These are phyloP conservation scores for Spergularia marina DNA, from an alignment of 148 eudicot species.

Conservation along the genomic window DNA sequence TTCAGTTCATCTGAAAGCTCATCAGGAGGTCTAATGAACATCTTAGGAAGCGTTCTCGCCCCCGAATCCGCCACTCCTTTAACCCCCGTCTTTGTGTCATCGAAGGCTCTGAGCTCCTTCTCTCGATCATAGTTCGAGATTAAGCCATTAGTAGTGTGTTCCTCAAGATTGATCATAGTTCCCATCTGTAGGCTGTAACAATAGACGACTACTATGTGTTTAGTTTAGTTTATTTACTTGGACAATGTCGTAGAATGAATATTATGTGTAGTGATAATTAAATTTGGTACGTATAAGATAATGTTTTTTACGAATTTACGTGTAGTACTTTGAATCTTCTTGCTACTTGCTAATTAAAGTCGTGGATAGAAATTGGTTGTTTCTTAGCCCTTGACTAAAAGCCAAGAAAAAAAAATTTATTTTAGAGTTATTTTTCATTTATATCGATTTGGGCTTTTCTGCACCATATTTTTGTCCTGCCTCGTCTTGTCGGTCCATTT, in stretches of 20 bases:
- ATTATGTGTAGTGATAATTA: too few species aligned
- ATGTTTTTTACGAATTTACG: too few species aligned
- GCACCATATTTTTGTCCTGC: conserved; percentile 18
- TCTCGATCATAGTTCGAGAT: neutral
- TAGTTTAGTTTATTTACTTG: too few species aligned
- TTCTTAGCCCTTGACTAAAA: neutral
- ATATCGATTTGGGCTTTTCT: conserved; percentile 23
- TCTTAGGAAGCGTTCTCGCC: conserved; percentile 24
- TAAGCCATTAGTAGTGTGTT: neutral
- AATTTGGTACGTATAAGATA: too few species aligned
- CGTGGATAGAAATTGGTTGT: too few species aligned
- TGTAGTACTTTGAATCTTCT: too few species aligned
- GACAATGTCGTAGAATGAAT: too few species aligned
- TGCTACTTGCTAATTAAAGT: too few species aligned
- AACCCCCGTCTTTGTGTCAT: conserved; percentile 38
- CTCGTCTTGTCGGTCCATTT: neutral
- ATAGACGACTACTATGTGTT: too few species aligned
- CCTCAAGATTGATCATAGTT: neutral
- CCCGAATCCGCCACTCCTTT: conserved; percentile 37
- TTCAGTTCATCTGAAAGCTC: conserved; percentile 24
- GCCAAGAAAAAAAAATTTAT: conserved; percentile 1
- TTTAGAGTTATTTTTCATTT: conserved; percentile 20
- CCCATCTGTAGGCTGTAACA: conserved; percentile 14
- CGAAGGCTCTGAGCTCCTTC: conserved; percentile 31
- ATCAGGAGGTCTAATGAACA: conserved; percentile 29